Evolutionary conservation across 2,329 filamentous ascomycete species (phyloP).

Genomic region (Sporothrix brasiliensis): DNA sequence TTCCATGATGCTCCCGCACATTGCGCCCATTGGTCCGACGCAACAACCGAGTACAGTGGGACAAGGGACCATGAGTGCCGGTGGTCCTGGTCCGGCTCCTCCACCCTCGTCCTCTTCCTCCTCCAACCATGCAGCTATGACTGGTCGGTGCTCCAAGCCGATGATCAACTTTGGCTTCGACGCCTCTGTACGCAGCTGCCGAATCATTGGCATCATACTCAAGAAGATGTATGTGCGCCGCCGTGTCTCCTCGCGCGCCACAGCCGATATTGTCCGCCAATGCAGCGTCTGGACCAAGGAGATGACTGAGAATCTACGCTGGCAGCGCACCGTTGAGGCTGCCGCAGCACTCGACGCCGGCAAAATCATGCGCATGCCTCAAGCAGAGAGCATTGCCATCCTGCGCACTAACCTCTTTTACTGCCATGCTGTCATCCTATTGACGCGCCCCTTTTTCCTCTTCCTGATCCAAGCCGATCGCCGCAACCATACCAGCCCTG

Average conservation of each 20-base stretch:
- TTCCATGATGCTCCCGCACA: background rate
- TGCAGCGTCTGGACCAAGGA: conserved; percentile 57
- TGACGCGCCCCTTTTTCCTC: conserved; percentile 67
- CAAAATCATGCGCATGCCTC: conserved; percentile 43
- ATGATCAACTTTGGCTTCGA: conserved; percentile 48
- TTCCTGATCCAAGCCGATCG: conserved; percentile 52
- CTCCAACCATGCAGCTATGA: background rate
- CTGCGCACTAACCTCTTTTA: conserved; percentile 65
- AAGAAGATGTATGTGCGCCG: conserved; percentile 62
- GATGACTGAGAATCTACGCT: conserved; percentile 54
- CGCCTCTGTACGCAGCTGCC: conserved; percentile 60
- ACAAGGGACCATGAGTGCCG: background rate
- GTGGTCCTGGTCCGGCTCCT: background rate
- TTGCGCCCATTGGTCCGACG: background rate
- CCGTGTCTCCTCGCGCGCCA: conserved; percentile 60
- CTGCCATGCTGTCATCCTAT: conserved; percentile 63
- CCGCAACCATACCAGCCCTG: background rate
- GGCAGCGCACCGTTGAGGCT: conserved; percentile 42
- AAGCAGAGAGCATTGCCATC: conserved; percentile 58
- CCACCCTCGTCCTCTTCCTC: conserved; percentile 1
- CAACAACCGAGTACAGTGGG: background rate
- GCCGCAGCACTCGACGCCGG: conserved; percentile 42
- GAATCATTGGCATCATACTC: conserved; percentile 61
- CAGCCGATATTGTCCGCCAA: conserved; percentile 59
- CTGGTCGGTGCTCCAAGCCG: background rate